Evolutionary conservation across 106 monocot genomes (phyloP).

Genomic region (Dioscorea dumetorum): DNA sequence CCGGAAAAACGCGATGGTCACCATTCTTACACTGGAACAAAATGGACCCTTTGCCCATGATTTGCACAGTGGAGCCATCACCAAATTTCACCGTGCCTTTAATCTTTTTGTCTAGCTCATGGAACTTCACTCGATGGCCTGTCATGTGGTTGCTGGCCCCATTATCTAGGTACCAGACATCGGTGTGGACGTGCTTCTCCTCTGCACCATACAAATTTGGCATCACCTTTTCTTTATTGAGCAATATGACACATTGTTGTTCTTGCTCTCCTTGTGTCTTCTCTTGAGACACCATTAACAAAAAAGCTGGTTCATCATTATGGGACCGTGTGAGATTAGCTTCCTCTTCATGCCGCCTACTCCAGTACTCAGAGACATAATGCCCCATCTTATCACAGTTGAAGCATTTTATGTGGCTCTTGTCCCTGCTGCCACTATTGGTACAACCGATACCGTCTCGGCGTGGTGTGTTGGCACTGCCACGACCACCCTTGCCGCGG

Average conservation of each 20-base stretch:
- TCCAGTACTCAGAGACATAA: slow-evolving; percentile 3
- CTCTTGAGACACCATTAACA: not conserved
- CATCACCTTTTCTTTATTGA: slow-evolving; percentile 7
- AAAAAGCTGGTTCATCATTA: not conserved
- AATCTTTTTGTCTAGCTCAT: slow-evolving; percentile 1
- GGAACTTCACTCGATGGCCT: not conserved
- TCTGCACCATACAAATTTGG: too few relatives aligned
- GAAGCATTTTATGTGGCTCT: too few relatives aligned
- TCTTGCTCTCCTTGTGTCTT: not conserved
- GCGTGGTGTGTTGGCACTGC: not conserved
- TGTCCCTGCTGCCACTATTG: slow-evolving; percentile 11
- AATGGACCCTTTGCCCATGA: slow-evolving; percentile 9
- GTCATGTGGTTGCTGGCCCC: slow-evolving; percentile 7
- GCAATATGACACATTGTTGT: not conserved
- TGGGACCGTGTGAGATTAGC: slow-evolving; percentile 4
- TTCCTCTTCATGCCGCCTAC: not conserved
- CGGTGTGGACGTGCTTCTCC: too few relatives aligned
- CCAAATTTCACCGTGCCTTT: slow-evolving; percentile 2
- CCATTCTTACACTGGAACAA: slow-evolving; percentile 2
- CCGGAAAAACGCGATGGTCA: not conserved
- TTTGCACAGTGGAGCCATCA: too few relatives aligned
- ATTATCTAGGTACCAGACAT: too few relatives aligned
- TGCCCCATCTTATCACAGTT: slow-evolving; percentile 10
- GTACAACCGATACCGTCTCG: not conserved
- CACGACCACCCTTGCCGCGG: slow-evolving; percentile 1